These are phyloP conservation scores for Debaryomyces maramus DNA, from an alignment of 805 yeast genomes.

Conservation along the genomic window DNA sequence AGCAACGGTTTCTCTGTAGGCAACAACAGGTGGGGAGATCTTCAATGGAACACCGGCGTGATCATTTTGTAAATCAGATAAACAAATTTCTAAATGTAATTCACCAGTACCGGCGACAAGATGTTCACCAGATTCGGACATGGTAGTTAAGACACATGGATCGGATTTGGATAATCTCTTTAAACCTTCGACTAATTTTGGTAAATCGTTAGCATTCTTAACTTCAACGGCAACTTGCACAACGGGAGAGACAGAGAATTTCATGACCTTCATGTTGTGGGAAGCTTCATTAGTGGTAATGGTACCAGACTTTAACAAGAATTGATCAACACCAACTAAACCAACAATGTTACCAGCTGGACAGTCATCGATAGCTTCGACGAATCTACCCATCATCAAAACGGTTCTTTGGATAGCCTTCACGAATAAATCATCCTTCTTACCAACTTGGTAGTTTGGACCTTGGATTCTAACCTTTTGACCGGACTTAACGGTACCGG, in stretches of 20 bases:
- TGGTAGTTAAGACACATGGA: constrained; percentile 91
- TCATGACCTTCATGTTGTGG: constrained; percentile 99
- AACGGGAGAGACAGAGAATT: constrained; percentile 99
- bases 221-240: constrained; percentile 99
- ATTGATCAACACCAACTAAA: constrained; percentile 99
- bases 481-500: constrained; percentile 99
- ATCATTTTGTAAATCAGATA: constrained; percentile 93
- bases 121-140: constrained; percentile 97
- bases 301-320: constrained; percentile 99
- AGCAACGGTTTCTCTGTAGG: constrained; percentile 98
- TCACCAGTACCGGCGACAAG: constrained; percentile 99
- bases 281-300: constrained; percentile 94
- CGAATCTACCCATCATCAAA: constrained; percentile 98
- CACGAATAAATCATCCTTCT: constrained; percentile 94
- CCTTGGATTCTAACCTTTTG: constrained; percentile 99
- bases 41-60: constrained; percentile 99
- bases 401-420: constrained; percentile 99
- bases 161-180: constrained; percentile 99
- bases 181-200: constrained; percentile 99
- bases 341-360: constrained; percentile 99
- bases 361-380: constrained; percentile 98
- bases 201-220: constrained; percentile 98
- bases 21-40: constrained; percentile 96
- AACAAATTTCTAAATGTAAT: constrained; percentile 98
- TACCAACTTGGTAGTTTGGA: constrained; percentile 98